phyloP scores from a whole-genome alignment of 2,329 filamentous ascomycete species.

The Xylariaceae sp. region DNA sequence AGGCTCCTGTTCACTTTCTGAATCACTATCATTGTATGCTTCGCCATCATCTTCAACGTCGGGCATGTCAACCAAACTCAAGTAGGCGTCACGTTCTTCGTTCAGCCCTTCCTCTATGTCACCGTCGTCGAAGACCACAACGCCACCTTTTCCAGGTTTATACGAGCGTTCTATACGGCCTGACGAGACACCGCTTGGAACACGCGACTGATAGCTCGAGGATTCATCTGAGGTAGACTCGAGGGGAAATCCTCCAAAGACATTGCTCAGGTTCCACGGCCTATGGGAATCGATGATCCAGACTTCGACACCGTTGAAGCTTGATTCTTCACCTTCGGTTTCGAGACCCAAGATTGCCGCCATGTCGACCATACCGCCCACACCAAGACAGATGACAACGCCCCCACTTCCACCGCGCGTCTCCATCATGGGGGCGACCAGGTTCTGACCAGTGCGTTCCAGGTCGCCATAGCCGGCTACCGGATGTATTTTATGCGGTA shows the following conservation, averaged over 20 bases:
- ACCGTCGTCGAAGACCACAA: slow-evolving; percentile 92
- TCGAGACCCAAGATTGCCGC: slow-evolving; percentile 73
- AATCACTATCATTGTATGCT: slow-evolving; percentile 52
- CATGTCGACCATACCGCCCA: slow-evolving; percentile 86
- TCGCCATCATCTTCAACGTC: slow-evolving; percentile 72
- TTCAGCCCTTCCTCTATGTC: slow-evolving; percentile 81
- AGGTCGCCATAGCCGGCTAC: slow-evolving; percentile 90
- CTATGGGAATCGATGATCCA: slow-evolving; percentile 90
- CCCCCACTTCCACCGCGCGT: slow-evolving; percentile 78
- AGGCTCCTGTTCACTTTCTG: slow-evolving; percentile 53
- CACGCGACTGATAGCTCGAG: slow-evolving; percentile 44
- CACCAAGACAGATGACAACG: slow-evolving; percentile 84
- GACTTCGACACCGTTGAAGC: slow-evolving; percentile 81
- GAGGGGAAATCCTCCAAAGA: slow-evolving; percentile 70
- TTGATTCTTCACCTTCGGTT: slow-evolving; percentile 56
- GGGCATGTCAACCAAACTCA: slow-evolving; percentile 84
- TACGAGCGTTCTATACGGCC: slow-evolving; percentile 69
- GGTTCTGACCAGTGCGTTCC: slow-evolving; percentile 67
- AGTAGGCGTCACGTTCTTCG: slow-evolving; percentile 73
- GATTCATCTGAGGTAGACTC: slow-evolving; percentile 46
- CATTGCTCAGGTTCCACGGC: slow-evolving; percentile 91
- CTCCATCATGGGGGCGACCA: slow-evolving; percentile 82
- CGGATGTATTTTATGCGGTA: slow-evolving; percentile 94
- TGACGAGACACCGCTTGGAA: slow-evolving; percentile 61
- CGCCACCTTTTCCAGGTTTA: slow-evolving; percentile 73